phyloP scores from a whole-genome alignment of 1,284 basidiomycete genomes.

The Austroboletus novae-zelandiae region DNA sequence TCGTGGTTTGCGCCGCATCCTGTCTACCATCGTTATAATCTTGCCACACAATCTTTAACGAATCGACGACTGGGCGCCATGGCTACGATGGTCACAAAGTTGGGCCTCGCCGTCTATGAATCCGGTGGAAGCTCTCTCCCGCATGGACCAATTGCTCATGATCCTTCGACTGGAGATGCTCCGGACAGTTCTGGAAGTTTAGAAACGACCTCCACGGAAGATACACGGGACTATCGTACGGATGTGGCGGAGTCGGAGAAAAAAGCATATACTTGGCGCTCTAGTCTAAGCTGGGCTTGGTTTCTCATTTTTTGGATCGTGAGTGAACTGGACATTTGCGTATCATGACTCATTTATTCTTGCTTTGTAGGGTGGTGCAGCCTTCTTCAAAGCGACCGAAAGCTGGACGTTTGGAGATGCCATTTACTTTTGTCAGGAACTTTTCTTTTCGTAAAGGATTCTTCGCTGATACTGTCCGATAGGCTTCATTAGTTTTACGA shows the following conservation, averaged over 20 bases:
- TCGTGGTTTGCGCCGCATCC: constrained; percentile 23
- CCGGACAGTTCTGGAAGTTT: constrained; percentile 14
- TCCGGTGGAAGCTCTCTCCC: constrained; percentile 9
- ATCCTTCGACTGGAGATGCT: background rate
- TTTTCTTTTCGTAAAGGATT: background rate
- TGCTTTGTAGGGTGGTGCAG: constrained; percentile 45
- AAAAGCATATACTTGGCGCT: constrained; percentile 47
- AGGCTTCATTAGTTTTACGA: constrained; percentile 64
- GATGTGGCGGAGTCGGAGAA: constrained; percentile 36
- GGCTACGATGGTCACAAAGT: constrained; percentile 48
- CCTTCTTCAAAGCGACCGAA: constrained; percentile 55
- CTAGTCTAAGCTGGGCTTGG: constrained; percentile 43
- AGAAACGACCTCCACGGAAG: constrained; percentile 7
- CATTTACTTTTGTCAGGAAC: constrained; percentile 68
- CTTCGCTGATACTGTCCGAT: background rate
- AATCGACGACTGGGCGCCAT: constrained; percentile 46
- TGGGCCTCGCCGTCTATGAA: constrained; percentile 39
- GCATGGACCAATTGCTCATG: background rate
- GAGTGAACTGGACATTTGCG: constrained; percentile 13
- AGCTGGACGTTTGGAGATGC: constrained; percentile 50
- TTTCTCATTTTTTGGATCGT: constrained; percentile 62
- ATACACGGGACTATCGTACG: constrained; percentile 14
- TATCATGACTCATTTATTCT: background rate
- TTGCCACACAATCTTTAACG: constrained; percentile 29
- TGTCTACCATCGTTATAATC: constrained; percentile 16